Conservation (phyloP, 805 yeast species). For the Zygoascus flipseniorum region DNA sequence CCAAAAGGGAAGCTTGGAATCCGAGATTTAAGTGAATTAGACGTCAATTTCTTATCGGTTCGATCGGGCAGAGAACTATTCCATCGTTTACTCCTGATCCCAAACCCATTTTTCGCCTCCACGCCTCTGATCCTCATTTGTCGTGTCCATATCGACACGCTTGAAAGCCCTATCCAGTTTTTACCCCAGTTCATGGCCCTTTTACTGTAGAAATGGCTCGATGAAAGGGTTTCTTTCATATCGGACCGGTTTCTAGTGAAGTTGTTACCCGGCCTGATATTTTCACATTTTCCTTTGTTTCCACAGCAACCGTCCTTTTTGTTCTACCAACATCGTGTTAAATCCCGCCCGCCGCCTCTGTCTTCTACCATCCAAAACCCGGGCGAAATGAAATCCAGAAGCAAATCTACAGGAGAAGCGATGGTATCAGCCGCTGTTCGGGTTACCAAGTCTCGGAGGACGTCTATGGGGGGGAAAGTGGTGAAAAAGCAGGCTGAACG, state of each 20-base stretch:
- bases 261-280: no score
- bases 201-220: no score
- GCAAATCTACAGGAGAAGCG: neutral
- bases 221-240: no score
- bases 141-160: neutral
- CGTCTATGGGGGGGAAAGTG: neutral
- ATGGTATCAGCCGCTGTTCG: neutral
- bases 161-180: neutral
- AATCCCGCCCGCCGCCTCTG: neutral
- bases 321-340: no score
- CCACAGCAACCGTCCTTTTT: neutral
- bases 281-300: neutral
- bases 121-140: neutral
- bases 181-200: neutral
- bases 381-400: neutral
- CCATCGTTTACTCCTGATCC: neutral
- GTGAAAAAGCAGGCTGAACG: neutral
- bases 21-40: slow-evolving; percentile 46
- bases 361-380: neutral
- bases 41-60: slow-evolving; percentile 13
- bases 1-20: slow-evolving; percentile 60
- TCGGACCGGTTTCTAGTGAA: no score
- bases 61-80: slow-evolving; percentile 9
- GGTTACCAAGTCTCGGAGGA: neutral
- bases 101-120: neutral